Evolutionary conservation across 805 yeast genomes (phyloP), one percentile per base, ranked within the genome.

Genomic region (Starmerella etchellsii): DNA sequence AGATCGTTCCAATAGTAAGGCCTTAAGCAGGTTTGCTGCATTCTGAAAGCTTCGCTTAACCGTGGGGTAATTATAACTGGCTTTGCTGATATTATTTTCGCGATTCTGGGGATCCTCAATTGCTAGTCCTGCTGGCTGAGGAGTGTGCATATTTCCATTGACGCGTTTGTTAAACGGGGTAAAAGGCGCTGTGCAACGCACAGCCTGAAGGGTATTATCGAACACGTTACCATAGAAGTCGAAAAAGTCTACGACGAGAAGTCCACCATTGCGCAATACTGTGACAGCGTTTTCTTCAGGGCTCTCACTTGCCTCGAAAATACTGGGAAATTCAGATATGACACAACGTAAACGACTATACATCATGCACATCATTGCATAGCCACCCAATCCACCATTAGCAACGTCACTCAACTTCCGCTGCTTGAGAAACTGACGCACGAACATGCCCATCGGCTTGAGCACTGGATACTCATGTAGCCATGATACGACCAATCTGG

Each of bases 361-460:
- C 15, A 81, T 84, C 55, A 91, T 55, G 53, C 95, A 85, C 33
- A 87, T 83, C n/a, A 83, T 81, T 7, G 95, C 75, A 57, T 79
- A 88, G 0, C 97, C 97, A 31, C 98, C 97, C 5, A 88, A 63
- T 0, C 97, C 97, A 38, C 98, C 98, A 19, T 77, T 76, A 52
- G 81, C 93, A 14, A 88, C 97, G 48, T 82, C 80, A 54, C 85
- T 84, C 46, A 87, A 64, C 43, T 70, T 73, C 53, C 96, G 67
- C 1, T 83, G 75, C 25, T 84, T 67, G 37, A 88, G 66, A 54
- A 87, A 88, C 56, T 82, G 95, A 60, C 91, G 87, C 5, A 88
- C 70, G 1, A 85, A 74, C 36, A 88, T 64, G 1, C 80, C 93
- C 37, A 88, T 61, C 54, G 85, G 94, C 48, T 94, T 64, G 38